phyloP scores from a whole-genome alignment of 371 early-diverging fungal species.

The Mortierella sp. region DNA sequence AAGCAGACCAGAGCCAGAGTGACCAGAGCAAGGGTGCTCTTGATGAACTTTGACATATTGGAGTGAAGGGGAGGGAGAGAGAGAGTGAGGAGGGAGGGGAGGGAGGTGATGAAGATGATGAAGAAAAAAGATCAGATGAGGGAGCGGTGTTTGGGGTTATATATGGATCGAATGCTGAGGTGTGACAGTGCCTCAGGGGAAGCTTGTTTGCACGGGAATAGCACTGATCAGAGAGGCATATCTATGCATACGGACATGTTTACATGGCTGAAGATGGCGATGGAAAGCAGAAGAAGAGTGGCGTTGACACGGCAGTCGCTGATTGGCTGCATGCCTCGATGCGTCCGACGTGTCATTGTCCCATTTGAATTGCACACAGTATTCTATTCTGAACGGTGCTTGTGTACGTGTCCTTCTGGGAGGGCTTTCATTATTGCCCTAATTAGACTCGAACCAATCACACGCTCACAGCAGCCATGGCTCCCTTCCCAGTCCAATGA shows the following conservation, averaged over 20 bases:
- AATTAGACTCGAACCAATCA: neutral
- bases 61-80: neutral
- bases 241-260: neutral
- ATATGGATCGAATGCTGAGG: neutral
- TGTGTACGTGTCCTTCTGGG: neutral
- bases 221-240: neutral
- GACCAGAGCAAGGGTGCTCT: constrained; percentile 53
- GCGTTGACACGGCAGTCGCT: constrained; percentile 34
- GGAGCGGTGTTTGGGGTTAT: constrained; percentile 1
- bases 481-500: neutral
- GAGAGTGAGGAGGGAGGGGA: constrained; percentile 4
- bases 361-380: neutral
- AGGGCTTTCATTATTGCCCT: neutral
- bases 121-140: constrained; percentile 20
- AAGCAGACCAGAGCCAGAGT: constrained; percentile 54
- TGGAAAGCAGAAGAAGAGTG: neutral
- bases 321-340: constrained; percentile 32
- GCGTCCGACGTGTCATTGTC: constrained; percentile 13
- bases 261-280: neutral
- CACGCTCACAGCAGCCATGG: constrained; percentile 9
- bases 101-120: constrained; percentile 11
- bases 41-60: constrained; percentile 55
- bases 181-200: neutral
- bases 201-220: neutral
- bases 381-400: neutral